Conservation (phyloP, 2,329 filamentous ascomycete species). For the Aureobasidium sp. region DNA sequence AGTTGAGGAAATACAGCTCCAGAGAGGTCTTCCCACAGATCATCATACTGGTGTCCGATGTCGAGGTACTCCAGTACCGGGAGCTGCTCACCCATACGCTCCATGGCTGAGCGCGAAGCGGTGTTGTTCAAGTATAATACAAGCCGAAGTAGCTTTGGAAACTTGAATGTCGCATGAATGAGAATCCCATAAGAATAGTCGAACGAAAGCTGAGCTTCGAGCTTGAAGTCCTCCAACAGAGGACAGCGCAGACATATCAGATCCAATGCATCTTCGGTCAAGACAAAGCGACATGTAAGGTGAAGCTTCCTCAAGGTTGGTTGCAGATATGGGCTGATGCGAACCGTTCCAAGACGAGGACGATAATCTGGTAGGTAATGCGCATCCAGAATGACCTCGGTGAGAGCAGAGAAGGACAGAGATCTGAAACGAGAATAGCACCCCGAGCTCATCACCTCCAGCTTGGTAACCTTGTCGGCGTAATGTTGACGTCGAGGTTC, state of each 20-base stretch:
- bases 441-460: not conserved
- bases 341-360: not conserved
- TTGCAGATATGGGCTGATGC: not conserved
- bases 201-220: not conserved
- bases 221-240: not conserved
- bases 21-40: not conserved
- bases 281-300: not conserved
- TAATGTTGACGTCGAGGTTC: not conserved
- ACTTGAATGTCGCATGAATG: not conserved
- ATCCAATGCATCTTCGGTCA: not conserved
- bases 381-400: not conserved
- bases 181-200: not conserved
- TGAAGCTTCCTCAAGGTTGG: not conserved
- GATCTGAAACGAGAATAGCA: not conserved
- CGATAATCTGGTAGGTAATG: not conserved
- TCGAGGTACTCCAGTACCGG: not conserved
- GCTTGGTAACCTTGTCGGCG: not conserved
- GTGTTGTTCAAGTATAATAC: not conserved
- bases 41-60: not conserved
- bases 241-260: not conserved
- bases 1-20: not conserved
- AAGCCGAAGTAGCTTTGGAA: not conserved
- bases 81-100: not conserved
- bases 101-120: not conserved
- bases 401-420: not conserved